Evolutionary conservation across 2,329 filamentous ascomycete species (phyloP), one percentile per base, ranked within the genome.

Genomic region (Colletotrichum sp.): DNA sequence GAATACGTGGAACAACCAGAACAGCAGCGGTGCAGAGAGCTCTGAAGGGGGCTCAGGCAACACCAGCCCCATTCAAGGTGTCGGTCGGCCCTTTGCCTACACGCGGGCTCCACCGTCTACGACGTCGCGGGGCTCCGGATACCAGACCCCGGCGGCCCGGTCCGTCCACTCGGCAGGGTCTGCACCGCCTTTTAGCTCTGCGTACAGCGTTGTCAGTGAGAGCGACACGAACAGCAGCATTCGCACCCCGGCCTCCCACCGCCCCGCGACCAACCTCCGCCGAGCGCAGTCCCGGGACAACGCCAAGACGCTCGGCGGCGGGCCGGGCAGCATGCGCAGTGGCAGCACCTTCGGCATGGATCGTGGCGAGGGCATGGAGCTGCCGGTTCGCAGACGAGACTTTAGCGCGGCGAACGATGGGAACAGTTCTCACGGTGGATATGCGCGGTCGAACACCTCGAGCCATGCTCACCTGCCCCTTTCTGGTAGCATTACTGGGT

Each of bases 1-100:
- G 4, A 84, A 80, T n/a, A 82, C 80, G 7, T 89, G 89, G 88
- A 78, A 81, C n/a, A 79, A 77, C 64, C 77, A 68, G 70, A 71
- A 60, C 61, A 81, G 78, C 77, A 82, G 81, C 77, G 80, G 78
- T 3, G 77, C 78, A 14, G 80, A 83, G 63, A 81, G 79, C 73
- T 81, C 80, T 16, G 77, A 52, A 52, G 43, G 68, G 32, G 80
- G 74, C 6, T 81, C 78, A 3, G 79, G 77, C 39, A 77, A 72
- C 67, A 79, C 75, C 4, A 82, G 80, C 63, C 80, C 81, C 7
- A 74, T 79, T 7, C 67, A 72, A 14, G 59, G 43, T 7, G 14
- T 34, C 21, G 26, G 63, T 18, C 74, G 74, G 4, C 52, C 64
- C 6, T 61, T 79, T 64, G 66, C 67, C 6, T 83, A 83, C 63